These are phyloP conservation scores for Nyctanthes arbortristis DNA, from an alignment of 257 asterid species.

Conservation along the genomic window DNA sequence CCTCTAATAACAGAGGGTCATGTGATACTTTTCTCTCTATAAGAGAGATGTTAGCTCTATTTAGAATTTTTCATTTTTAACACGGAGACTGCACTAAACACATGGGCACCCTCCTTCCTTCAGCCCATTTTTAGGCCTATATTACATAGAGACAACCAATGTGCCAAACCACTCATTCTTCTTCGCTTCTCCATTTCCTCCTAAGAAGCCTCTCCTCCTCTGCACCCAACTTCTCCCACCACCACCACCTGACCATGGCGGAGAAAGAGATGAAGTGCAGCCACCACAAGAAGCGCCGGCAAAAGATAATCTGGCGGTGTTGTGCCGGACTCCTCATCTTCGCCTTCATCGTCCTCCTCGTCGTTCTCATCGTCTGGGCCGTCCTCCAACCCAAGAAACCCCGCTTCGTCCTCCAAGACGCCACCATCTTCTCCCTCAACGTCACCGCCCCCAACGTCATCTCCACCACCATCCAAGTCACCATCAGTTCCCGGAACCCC, in stretches of 20 bases:
- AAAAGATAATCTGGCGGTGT: conserved; percentile 26
- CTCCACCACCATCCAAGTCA: conserved; percentile 72
- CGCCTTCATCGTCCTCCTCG: conserved; percentile 48
- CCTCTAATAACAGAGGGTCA: too few species aligned
- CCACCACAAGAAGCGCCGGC: conserved; percentile 62
- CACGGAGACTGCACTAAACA: too few species aligned
- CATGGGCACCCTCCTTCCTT: too few species aligned
- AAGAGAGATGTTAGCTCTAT: too few species aligned
- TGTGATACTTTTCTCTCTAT: too few species aligned
- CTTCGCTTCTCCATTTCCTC: background rate
- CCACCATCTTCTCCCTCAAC: conserved; percentile 80
- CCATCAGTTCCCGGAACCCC: conserved; percentile 80
- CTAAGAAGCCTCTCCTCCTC: background rate
- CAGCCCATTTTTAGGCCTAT: background rate
- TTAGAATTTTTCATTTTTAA: too few species aligned
- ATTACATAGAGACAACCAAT: background rate
- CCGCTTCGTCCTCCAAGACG: conserved; percentile 83
- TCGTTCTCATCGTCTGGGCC: conserved; percentile 72
- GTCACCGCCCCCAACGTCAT: conserved; percentile 79
- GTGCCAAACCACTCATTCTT: background rate
- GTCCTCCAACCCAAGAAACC: conserved; percentile 80
- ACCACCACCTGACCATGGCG: conserved; percentile 38
- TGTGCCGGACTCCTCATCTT: conserved; percentile 42
- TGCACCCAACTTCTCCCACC: conserved; percentile 1
- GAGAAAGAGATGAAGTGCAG: conserved; percentile 60